phyloP scores from a whole-genome alignment of 768 basidiomycete species.

The Serendipita vermifera region DNA sequence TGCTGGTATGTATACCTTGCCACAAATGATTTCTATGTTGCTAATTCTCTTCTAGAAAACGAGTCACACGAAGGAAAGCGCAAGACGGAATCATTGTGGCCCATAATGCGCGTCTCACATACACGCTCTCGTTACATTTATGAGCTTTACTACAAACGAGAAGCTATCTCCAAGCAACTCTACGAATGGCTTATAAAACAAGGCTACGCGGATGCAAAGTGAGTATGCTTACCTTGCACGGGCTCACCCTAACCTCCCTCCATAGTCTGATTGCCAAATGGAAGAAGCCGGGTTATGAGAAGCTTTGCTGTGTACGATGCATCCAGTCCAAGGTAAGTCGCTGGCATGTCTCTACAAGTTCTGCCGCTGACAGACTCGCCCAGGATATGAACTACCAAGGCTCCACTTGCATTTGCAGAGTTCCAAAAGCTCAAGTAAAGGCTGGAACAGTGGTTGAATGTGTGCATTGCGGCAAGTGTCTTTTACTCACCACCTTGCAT shows the following conservation, averaged over 20 bases:
- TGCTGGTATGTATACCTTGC: conserved; percentile 28
- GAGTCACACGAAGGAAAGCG: conserved; percentile 98
- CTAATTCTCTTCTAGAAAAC: conserved; percentile 44
- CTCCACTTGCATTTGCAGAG: conserved; percentile 93
- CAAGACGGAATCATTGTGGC: conserved; percentile 85
- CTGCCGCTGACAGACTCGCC: conserved; percentile 6
- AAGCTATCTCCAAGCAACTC: conserved; percentile 78
- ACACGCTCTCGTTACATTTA: conserved; percentile 94
- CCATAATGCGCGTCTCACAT: conserved; percentile 97
- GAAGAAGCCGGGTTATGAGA: conserved; percentile 98
- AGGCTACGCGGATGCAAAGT: conserved; percentile 95
- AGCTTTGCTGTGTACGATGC: conserved; percentile 91
- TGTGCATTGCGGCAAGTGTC: conserved; percentile 79
- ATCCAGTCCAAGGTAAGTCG: conserved; percentile 74
- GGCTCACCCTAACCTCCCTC: conserved; percentile 5
- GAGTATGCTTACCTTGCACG: conserved; percentile 26
- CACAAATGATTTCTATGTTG: not conserved
- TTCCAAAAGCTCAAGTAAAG: conserved; percentile 88
- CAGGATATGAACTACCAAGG: conserved; percentile 99
- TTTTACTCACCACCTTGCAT: not conserved
- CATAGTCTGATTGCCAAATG: conserved; percentile 91
- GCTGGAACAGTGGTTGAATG: conserved; percentile 89
- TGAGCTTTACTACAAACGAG: conserved; percentile 96
- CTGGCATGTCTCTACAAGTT: too few relatives aligned
- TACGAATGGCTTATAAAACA: conserved; percentile 98